Evolutionary conservation across 352 stramenopile genomes (phyloP).

Genomic region (Globisporangium abappressorium): DNA sequence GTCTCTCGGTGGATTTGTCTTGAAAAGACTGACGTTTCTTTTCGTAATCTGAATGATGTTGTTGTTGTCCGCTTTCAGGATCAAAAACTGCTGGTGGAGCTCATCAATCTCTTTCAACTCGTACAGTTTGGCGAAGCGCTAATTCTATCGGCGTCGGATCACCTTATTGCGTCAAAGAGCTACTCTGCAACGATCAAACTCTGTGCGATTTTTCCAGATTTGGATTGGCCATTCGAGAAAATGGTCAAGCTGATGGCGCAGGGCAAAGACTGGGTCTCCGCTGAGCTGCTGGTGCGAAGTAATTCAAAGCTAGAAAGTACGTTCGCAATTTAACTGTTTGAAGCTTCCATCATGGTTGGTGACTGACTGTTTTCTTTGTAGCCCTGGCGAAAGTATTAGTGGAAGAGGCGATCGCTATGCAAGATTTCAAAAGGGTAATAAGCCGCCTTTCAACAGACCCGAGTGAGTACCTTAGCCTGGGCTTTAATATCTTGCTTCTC

Average conservation of each 20-base stretch:
- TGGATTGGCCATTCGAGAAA: conserved; percentile 31
- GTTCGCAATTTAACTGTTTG: background rate
- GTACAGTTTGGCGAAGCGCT: conserved; percentile 23
- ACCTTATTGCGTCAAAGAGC: conserved; percentile 38
- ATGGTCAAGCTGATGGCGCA: conserved; percentile 40
- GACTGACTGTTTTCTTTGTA: conserved; percentile 9
- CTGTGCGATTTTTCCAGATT: conserved; percentile 25
- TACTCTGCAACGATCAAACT: conserved; percentile 56
- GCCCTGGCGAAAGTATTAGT: conserved; percentile 42
- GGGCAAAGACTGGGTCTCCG: conserved; percentile 59
- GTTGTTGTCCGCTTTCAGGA: conserved; percentile 26
- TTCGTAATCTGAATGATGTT: background rate
- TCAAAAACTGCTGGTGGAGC: conserved; percentile 52
- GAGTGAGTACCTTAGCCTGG: background rate
- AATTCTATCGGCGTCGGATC: conserved; percentile 21
- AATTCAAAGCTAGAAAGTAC: background rate
- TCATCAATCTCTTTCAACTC: conserved; percentile 59
- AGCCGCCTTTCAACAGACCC: background rate
- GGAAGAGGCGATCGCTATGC: conserved; percentile 43
- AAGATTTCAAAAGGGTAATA: conserved; percentile 60
- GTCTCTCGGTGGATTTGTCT: background rate
- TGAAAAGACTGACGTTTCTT: background rate
- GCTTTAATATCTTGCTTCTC: background rate
- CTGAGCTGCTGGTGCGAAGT: conserved; percentile 45
- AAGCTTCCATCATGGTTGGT: background rate